phyloP scores from a whole-genome alignment of 2,329 filamentous ascomycete genomes.

The Botrytis sinoallii region DNA sequence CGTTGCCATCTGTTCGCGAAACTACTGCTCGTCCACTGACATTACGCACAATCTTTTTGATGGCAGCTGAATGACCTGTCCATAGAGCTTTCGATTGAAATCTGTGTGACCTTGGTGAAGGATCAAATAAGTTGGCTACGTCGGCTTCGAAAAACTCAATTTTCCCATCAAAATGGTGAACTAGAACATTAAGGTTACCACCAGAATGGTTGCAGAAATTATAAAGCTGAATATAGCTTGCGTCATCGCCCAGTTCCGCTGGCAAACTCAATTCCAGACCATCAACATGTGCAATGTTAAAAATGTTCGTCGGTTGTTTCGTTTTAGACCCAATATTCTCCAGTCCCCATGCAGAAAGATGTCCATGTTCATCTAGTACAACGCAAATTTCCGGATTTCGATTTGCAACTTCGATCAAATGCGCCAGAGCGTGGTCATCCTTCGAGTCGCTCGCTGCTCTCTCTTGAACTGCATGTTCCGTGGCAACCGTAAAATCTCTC shows the following conservation, averaged over 20 bases:
- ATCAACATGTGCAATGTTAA: conserved; percentile 79
- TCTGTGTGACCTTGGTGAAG: conserved; percentile 56
- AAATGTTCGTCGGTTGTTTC: conserved; percentile 66
- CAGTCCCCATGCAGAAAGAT: conserved; percentile 89
- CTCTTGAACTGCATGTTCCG: conserved; percentile 70
- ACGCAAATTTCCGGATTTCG: conserved; percentile 84
- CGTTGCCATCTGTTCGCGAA: conserved; percentile 74
- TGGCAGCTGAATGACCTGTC: conserved; percentile 78
- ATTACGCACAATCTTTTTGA: conserved; percentile 85
- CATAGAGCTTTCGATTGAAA: conserved; percentile 64
- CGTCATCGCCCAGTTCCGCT: conserved; percentile 23
- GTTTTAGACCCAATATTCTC: conserved; percentile 77
- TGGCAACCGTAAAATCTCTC: conserved; percentile 72
- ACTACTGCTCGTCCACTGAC: conserved; percentile 76
- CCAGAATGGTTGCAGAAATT: conserved; percentile 66
- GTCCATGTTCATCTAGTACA: conserved; percentile 76
- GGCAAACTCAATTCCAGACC: conserved; percentile 47
- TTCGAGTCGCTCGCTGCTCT: conserved; percentile 48
- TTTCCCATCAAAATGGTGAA: conserved; percentile 82
- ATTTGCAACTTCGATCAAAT: conserved; percentile 82
- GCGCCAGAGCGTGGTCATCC: conserved; percentile 70
- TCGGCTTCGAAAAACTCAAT: conserved; percentile 79
- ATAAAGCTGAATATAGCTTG: conserved; percentile 62
- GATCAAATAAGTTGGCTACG: conserved; percentile 77
- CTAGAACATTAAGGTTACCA: conserved; percentile 67